Evolutionary conservation across 306 rosid genomes (phyloP).

Genomic region (Rosa persica): DNA sequence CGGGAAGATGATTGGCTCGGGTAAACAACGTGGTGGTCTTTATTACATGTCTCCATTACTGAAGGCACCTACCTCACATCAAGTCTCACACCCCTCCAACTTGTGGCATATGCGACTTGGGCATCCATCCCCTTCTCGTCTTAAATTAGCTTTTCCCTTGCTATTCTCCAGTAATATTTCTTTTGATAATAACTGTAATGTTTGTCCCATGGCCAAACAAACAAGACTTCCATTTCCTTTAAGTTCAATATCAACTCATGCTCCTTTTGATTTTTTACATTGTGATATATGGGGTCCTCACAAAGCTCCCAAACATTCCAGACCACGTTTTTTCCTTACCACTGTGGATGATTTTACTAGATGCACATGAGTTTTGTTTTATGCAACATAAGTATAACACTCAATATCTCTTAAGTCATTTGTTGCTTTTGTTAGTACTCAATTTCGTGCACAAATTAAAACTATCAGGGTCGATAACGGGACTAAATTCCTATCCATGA

Average conservation of each 20-base stretch:
- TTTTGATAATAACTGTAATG: background rate
- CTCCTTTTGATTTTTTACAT: no score
- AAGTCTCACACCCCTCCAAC: background rate
- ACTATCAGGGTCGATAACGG: no score
- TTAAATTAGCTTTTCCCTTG: background rate
- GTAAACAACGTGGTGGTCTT: conserved; percentile 9
- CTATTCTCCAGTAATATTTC: background rate
- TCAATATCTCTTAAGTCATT: no score
- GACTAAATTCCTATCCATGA: no score
- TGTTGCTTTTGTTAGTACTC: no score
- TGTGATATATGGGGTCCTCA: no score
- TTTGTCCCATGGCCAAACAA: background rate
- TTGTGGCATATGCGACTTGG: background rate
- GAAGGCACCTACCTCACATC: background rate
- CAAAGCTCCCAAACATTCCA: no score
- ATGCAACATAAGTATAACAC: no score
- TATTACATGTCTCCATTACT: conserved; percentile 5
- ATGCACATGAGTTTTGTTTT: no score
- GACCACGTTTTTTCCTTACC: no score
- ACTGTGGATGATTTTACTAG: no score
- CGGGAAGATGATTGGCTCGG: conserved; percentile 21
- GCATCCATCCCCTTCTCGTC: background rate
- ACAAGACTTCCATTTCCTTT: background rate
- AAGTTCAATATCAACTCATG: conserved; percentile 5
- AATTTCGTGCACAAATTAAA: no score